Conservation (phyloP, 257 asterid genomes). For the Handroanthus guayacan region DNA sequence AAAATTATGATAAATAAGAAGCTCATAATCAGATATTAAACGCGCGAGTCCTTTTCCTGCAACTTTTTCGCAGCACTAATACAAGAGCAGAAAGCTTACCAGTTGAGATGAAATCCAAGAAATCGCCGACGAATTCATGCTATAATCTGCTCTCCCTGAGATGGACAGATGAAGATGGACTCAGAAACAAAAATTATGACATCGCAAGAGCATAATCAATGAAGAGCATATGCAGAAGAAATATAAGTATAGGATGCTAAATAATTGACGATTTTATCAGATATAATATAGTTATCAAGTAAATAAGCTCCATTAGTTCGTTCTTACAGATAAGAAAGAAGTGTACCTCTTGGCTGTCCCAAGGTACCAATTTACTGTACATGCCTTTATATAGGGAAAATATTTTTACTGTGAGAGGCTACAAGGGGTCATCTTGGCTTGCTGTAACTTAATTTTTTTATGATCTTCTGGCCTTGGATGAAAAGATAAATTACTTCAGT, state of each 20-base stretch:
- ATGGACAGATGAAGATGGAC: slow-evolving; percentile 1
- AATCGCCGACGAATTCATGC: slow-evolving; percentile 25
- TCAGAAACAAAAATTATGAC: background rate
- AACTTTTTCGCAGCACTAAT: background rate
- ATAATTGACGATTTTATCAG: background rate
- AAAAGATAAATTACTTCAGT: background rate
- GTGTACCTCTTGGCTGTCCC: background rate
- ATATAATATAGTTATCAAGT: background rate
- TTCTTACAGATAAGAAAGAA: slow-evolving; percentile 3
- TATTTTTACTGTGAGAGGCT: background rate
- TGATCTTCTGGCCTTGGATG: background rate
- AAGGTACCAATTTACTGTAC: background rate
- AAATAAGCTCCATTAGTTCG: background rate
- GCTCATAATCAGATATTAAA: background rate
- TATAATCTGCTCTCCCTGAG: background rate
- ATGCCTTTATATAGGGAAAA: background rate
- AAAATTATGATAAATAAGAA: background rate
- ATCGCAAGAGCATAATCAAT: background rate
- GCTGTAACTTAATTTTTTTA: background rate
- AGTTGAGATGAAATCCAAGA: slow-evolving; percentile 31
- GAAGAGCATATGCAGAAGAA: background rate
- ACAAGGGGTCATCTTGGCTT: background rate
- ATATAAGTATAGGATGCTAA: background rate
- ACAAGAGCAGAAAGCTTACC: slow-evolving; percentile 24
- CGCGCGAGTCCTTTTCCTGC: too few relatives aligned